Evolutionary conservation across 1,284 basidiomycete species (phyloP), one percentile per base, ranked within the genome.

Genomic region (Trichosporon sp.): DNA sequence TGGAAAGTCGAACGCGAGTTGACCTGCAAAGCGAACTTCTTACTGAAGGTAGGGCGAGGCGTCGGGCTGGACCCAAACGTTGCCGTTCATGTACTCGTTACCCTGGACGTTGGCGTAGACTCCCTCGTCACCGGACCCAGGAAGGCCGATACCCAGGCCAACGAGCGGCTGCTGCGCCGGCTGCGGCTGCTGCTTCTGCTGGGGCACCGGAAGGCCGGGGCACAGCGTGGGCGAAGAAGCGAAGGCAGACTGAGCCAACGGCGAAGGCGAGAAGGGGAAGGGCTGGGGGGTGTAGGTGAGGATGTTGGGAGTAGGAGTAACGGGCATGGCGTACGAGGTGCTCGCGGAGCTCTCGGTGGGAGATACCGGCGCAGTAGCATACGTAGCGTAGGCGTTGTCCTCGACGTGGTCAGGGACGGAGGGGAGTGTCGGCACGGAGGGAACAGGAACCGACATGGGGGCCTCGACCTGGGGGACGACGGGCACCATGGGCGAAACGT

Each of bases 161-260:
- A 71, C 70, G 18, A 80, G 72, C 1, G 69, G 67, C 56, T 78
- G 74, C 42, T 73, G 69, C 3, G 32, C 29, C 29, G 27, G 15
- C 31, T 21, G 27, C 31, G 32, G 62, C 62, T 42, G 62, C 21
- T 42, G 56, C 64, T 67, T 69, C 53, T 68, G 60, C 27, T 65
- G 71, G 7, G 65, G 65, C 4, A 74, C 67, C 0, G 71, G 42
- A 47, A 79, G 73, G 29, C 76, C 78, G 13, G 78, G 77, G 31
- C 76, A 77, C 18, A 81, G 74, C 2, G 78, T 81, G 1, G 80
- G 80, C 23, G 78, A 80, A 15, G 72, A 72, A 3, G 67, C 68
- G 66, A 67, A 74, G 6, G 66, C 68, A 44, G 69, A 69, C 51
- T 75, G 72, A 12, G 67, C 68, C 9, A 73, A 66, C 0, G 78